A percentile compares a stretch with the other conserved stretches of the same genome.
Conservation (phyloP, 2,329 filamentous ascomycete genomes). For the Bisporella sp. region DNA sequence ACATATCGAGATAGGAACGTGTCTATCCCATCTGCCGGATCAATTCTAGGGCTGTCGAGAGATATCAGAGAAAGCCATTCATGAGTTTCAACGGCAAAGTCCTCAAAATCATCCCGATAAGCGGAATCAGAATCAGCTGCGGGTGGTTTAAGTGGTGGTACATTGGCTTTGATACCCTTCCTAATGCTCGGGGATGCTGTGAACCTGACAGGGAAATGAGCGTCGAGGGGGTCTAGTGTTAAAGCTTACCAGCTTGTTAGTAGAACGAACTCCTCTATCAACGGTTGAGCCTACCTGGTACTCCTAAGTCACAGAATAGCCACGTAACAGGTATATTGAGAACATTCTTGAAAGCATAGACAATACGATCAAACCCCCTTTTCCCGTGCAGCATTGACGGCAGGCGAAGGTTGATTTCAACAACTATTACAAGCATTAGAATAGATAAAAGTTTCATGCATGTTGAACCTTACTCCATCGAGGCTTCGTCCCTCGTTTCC, state of each 20-base stretch:
- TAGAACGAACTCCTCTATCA: background rate
- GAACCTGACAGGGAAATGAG: constrained; percentile 37
- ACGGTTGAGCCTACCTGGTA: constrained; percentile 34
- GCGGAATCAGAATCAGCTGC: constrained; percentile 22
- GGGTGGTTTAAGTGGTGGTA: constrained; percentile 23
- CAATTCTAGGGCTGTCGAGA: constrained; percentile 58
- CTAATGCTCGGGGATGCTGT: constrained; percentile 27
- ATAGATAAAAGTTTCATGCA: background rate
- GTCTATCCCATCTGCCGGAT: constrained; percentile 52
- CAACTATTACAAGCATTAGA: constrained; percentile 43
- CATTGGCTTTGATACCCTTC: constrained; percentile 22
- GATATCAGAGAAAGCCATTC: constrained; percentile 70
- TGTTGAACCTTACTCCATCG: constrained; percentile 57
- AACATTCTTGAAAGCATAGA: constrained; percentile 52
- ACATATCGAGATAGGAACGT: constrained; percentile 62
- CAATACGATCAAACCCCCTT: constrained; percentile 25
- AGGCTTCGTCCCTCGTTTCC: constrained; percentile 52
- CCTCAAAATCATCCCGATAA: constrained; percentile 48
- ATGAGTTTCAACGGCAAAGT: constrained; percentile 56
- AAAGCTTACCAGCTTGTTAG: constrained; percentile 30
- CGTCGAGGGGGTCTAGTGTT: constrained; percentile 41
- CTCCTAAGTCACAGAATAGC: constrained; percentile 64
- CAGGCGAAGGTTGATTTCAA: constrained; percentile 68
- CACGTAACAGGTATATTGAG: constrained; percentile 62
- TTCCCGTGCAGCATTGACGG: constrained; percentile 61